Percentiles rank a stretch among this genome's conserved stretches.
Conservation (phyloP, 192 early-diverging fungal species). For the Coemansia sp. region DNA sequence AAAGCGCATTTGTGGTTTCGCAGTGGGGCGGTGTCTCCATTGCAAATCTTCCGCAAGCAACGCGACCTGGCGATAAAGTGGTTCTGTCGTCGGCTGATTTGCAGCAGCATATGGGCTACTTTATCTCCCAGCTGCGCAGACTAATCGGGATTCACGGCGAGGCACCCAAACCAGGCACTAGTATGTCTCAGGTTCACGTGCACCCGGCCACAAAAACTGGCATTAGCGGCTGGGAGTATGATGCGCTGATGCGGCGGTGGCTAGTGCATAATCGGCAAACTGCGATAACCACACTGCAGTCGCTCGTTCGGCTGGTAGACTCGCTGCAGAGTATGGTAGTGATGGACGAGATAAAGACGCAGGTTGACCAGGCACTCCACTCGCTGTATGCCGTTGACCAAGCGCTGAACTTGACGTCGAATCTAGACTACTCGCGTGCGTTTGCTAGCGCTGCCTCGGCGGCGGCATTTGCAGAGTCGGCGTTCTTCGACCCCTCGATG, state of each 20-base stretch:
- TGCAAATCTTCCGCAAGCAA: constrained; percentile 28
- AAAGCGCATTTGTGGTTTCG: constrained; percentile 86
- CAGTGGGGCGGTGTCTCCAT: constrained; percentile 93
- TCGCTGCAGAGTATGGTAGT: constrained; percentile 92
- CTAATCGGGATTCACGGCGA: constrained; percentile 74
- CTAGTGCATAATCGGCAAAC: constrained; percentile 69
- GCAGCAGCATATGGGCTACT: constrained; percentile 72
- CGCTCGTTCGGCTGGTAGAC: constrained; percentile 69
- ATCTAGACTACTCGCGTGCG: constrained; percentile 39
- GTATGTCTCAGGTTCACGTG: constrained; percentile 28
- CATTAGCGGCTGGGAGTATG: constrained; percentile 79
- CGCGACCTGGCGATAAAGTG: constrained; percentile 12
- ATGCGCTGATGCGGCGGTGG: constrained; percentile 65
- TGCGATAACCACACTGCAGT: constrained; percentile 72
- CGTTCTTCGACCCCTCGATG: constrained; percentile 99
- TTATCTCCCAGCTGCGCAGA: constrained; percentile 74
- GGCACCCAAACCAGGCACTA: constrained; percentile 3
- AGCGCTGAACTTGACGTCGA: constrained; percentile 12
- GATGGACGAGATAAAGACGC: constrained; percentile 72
- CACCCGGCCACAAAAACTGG: constrained; percentile 53
- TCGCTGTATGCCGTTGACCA: constrained; percentile 32
- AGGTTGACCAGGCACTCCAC: constrained; percentile 55
- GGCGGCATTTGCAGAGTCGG: constrained; percentile 67
- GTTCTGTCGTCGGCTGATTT: constrained; percentile 52
- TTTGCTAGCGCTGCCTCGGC: constrained; percentile 61